Percentiles rank a stretch among this genome's conserved stretches.
These are phyloP conservation scores for Verticillium dahliae DNA, from an alignment of 2,329 filamentous ascomycete species.

Conservation along the genomic window DNA sequence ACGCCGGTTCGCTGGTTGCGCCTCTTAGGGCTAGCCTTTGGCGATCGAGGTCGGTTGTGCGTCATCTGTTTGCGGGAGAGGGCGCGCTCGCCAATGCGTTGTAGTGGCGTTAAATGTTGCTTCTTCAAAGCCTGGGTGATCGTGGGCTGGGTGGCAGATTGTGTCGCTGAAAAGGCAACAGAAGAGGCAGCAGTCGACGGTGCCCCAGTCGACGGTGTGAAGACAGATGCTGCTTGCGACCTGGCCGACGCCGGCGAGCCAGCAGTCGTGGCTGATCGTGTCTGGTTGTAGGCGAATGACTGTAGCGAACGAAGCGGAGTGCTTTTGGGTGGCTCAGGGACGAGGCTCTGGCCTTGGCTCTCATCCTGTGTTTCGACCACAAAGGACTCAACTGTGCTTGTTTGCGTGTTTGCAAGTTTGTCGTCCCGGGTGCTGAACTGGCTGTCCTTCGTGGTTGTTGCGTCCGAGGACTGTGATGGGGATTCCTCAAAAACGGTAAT, in stretches of 20 bases:
- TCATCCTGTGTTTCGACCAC: background rate
- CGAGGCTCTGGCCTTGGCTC: background rate
- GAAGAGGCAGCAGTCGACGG: slow-evolving; percentile 36
- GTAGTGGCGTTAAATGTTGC: slow-evolving; percentile 42
- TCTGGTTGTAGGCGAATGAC: slow-evolving; percentile 17
- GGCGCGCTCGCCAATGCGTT: slow-evolving; percentile 44
- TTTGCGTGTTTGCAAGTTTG: background rate
- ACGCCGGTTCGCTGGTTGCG: slow-evolving; percentile 17
- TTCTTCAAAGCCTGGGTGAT: slow-evolving; percentile 32
- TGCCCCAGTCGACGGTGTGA: slow-evolving; percentile 23
- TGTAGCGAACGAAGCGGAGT: slow-evolving; percentile 10
- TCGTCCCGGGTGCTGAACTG: slow-evolving; percentile 14
- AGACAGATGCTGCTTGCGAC: slow-evolving; percentile 27
- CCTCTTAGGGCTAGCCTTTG: slow-evolving; percentile 9
- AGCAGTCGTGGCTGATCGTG: slow-evolving; percentile 17
- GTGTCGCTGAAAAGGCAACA: slow-evolving; percentile 28
- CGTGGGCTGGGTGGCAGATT: slow-evolving; percentile 19
- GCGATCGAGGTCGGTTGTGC: slow-evolving; percentile 15
- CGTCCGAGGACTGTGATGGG: slow-evolving; percentile 19
- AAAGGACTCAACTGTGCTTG: background rate
- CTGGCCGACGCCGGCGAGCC: slow-evolving; percentile 27
- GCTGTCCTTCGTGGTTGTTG: background rate
- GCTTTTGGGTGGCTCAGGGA: background rate
- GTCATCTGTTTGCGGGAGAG: slow-evolving; percentile 21
- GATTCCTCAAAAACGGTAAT: slow-evolving; percentile 37